A percentile compares a stretch with the other conserved stretches of the same genome.
phyloP scores from a whole-genome alignment of 108 stramenopile genomes.

The Nitzschia sp. region DNA sequence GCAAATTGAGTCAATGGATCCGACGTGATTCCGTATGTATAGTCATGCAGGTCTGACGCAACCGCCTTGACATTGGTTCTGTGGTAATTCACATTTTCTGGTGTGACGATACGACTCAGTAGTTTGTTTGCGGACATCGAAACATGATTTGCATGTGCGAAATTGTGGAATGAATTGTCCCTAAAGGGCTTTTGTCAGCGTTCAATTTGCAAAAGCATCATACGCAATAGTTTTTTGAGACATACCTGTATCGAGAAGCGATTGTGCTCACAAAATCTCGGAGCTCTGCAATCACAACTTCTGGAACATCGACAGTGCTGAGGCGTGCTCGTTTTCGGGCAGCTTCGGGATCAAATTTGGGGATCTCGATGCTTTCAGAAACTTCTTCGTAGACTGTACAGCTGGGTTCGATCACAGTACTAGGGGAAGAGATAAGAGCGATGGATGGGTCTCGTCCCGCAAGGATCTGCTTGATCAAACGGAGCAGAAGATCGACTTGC shows the following conservation, averaged over 20 bases:
- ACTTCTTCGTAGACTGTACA: slow-evolving; percentile 24
- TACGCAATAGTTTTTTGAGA: neutral
- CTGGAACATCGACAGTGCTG: slow-evolving; percentile 11
- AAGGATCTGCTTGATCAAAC: slow-evolving; percentile 17
- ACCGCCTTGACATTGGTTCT: slow-evolving; percentile 18
- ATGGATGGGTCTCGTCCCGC: slow-evolving; percentile 1
- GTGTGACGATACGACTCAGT: slow-evolving; percentile 31
- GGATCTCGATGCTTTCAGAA: slow-evolving; percentile 24
- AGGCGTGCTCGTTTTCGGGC: slow-evolving; percentile 7
- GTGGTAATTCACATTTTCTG: slow-evolving; percentile 33
- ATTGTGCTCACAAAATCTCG: slow-evolving; percentile 19
- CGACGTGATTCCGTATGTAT: slow-evolving; percentile 17
- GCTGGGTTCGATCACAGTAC: neutral
- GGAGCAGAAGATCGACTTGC: slow-evolving; percentile 21
- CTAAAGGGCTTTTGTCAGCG: neutral
- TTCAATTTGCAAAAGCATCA: neutral
- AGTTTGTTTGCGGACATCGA: slow-evolving; percentile 40
- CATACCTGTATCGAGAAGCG: slow-evolving; percentile 19
- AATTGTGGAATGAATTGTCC: slow-evolving; percentile 64
- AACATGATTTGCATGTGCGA: slow-evolving; percentile 65
- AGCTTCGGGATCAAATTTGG: slow-evolving; percentile 28
- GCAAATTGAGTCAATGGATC: slow-evolving; percentile 47
- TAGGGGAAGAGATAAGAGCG: neutral
- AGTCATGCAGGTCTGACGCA: slow-evolving; percentile 25
- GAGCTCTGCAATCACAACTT: slow-evolving; percentile 10